phyloP scores from a whole-genome alignment of 2,329 filamentous ascomycete species.

The Fusarium concolor region DNA sequence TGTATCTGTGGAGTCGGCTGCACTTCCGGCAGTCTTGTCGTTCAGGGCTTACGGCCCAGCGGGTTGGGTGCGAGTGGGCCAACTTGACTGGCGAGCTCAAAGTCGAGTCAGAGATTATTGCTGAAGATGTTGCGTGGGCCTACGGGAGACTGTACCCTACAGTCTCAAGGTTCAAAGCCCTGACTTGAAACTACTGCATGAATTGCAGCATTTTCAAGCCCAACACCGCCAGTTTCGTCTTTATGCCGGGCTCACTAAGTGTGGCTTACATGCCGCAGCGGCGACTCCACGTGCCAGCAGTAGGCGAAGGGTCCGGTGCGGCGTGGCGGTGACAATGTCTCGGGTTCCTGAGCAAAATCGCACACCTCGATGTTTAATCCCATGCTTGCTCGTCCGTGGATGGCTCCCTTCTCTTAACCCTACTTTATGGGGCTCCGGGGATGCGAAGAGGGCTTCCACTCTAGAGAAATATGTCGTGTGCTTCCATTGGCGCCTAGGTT shows the following conservation, averaged over 20 bases:
- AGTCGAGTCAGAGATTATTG: conserved; percentile 40
- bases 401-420: conserved; percentile 24
- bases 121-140: conserved; percentile 11
- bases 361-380: conserved; percentile 21
- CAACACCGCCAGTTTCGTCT: conserved; percentile 46
- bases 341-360: conserved; percentile 45
- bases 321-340: conserved; percentile 47
- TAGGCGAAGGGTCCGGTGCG: conserved; percentile 39
- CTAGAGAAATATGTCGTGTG: conserved; percentile 16
- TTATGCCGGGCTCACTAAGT: conserved; percentile 32
- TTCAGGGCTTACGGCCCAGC: conserved; percentile 47
- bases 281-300: conserved; percentile 40
- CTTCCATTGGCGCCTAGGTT: conserved; percentile 12
- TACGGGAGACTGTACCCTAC: conserved; percentile 9
- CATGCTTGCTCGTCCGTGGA: conserved; percentile 25
- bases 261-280: conserved; percentile 38
- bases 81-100: conserved; percentile 32
- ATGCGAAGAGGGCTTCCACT: conserved; percentile 19
- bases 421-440: conserved; percentile 34
- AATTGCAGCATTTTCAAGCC: conserved; percentile 24
- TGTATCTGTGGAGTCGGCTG: conserved; percentile 47
- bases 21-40: conserved; percentile 48
- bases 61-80: conserved; percentile 45
- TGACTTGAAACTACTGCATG: conserved; percentile 42
- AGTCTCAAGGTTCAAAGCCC: conserved; percentile 26